Base-by-base conservation (phyloP, 1,284 basidiomycete species). In the Ustilago trichophora region DNA sequence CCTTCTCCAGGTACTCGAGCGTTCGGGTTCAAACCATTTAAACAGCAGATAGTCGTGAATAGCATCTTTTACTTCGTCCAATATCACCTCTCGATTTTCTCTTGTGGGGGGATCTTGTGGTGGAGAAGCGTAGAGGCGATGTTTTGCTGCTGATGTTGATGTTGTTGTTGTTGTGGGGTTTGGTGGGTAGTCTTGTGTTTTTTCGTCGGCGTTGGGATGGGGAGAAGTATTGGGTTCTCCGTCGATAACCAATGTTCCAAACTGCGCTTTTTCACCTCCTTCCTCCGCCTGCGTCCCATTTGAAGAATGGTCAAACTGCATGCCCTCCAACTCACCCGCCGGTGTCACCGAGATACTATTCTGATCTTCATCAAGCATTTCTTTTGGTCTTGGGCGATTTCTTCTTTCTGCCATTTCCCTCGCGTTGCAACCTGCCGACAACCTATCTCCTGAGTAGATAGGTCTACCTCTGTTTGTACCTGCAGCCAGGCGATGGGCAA, bases 31-130 rank as follows among this genome's bases (percentile, higher is more conserved):
- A 29, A 70, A 78, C 76, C 76, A 80, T 32, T 63, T 60, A 49
- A 79, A 78, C 12, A 80, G 49, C 35, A 75, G 58, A 42, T 70
- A 80, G 18, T 78, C 73, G 43, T 80, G 77, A 3, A 80, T 45
- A 1, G 65, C 77, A 37, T 76, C 76, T 27, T 58, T 59, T n/a
- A 65, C 72, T 42, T 78, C 76, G 47, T 80, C 76, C 2, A 80
- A 50, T 4, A 72, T 40, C 33, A 80, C 77, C 8, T 73, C 67
- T 25, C 77, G 60, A 33, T 22, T 55, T 24, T 26, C 33, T n/a
- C 31, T 18, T 9, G 52, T n/a, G n/a, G n/a, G n/a, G n/a, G n/a
- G 48, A 13, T 66, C 55, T 1, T 43, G 37, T 0, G 49, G 59
- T 15, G 55, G 46, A 5, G 33, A 16, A 10, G 40, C 43, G 13